Percentiles rank a stretch among this genome's conserved stretches.
These are phyloP conservation scores for Schwanniomyces polymorphus DNA, from an alignment of 805 yeast genomes.

Conservation along the genomic window DNA sequence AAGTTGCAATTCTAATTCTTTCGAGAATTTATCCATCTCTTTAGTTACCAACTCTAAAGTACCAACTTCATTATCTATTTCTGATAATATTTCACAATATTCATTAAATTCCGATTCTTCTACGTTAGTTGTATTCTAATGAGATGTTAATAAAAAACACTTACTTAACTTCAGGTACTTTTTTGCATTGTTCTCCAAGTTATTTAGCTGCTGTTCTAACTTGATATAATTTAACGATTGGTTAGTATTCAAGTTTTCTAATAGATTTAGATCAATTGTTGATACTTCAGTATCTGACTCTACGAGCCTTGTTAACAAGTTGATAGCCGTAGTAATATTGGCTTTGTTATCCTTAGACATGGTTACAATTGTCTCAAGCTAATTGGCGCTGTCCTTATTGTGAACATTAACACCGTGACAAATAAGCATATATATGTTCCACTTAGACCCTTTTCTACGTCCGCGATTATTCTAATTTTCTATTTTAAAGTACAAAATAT, in stretches of 20 bases:
- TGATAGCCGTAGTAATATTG: conserved; percentile 23
- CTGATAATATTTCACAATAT: conserved; percentile 20
- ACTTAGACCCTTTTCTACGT: not conserved
- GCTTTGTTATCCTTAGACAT: not conserved
- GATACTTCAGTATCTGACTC: conserved; percentile 44
- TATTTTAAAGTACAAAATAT: not conserved
- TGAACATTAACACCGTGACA: not conserved
- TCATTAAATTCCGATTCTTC: conserved; percentile 25
- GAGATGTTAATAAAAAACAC: conserved; percentile 5
- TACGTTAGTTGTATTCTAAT: not conserved
- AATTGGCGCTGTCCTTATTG: not conserved
- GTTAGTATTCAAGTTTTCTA: conserved; percentile 59
- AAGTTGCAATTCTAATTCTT: conserved; percentile 50
- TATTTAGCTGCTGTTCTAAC: conserved; percentile 38
- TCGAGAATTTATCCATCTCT: conserved; percentile 64
- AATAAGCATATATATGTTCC: not conserved
- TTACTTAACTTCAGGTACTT: conserved; percentile 24
- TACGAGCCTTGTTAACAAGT: conserved; percentile 26
- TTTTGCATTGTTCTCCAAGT: conserved; percentile 43
- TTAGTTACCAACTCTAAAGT: conserved; percentile 46
- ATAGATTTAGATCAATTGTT: conserved; percentile 45
- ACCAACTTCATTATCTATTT: conserved; percentile 34
- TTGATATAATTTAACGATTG: conserved; percentile 53
- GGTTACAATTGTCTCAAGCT: not conserved
- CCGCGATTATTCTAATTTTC: not conserved